Evolutionary conservation across 768 basidiomycete genomes (phyloP), one percentile per base, ranked within the genome.

Genomic region (Rhizopogon vinicolor): DNA sequence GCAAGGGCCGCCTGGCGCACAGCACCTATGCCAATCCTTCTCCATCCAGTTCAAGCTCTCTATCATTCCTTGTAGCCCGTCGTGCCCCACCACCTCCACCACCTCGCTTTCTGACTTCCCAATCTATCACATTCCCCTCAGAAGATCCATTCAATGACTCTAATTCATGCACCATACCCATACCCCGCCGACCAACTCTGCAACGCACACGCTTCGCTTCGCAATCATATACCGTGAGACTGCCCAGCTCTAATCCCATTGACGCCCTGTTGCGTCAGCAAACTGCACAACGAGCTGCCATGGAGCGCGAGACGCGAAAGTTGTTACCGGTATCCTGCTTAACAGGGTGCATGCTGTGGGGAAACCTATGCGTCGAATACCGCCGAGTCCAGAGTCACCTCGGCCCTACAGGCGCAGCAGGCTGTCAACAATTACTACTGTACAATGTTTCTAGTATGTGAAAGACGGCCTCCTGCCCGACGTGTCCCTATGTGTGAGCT

Each of bases 241-340:
- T 71, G 10, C 70, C 69, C 0, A 63, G 63, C 5, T 16, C 60
- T 1, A 57, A 57, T 1, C 57, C 63, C 28, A 31, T 69, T 2
- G 68, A 69, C 6, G 56, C 58, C 7, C 37, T 69, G 29, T 60
- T 71, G 9, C 68, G 69, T 5, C 69, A 69, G 51, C 46, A 69
- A 48, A 69, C 69, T 31, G 67, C 69, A 3, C 69, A 69, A 43
- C 44, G 68, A 39, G 58, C 58, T 59, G 69, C 61, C 48, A 66
- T 64, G 65, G 74, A 74, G 53, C 70, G 65, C 57, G 75, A 75
- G 54, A 72, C 74, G 7, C 72, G 75, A 75, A 74, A 62, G 74
- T 84, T 52, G 82, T 86, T 1, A 84, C 84, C 2, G 81, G 80
- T 18, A 82, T 82, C 44, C 65, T 86, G 33, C 71, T 86, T 28